Conservation (phyloP, 202 grass and related monocot genomes). For the Alloteropsis angusta region DNA sequence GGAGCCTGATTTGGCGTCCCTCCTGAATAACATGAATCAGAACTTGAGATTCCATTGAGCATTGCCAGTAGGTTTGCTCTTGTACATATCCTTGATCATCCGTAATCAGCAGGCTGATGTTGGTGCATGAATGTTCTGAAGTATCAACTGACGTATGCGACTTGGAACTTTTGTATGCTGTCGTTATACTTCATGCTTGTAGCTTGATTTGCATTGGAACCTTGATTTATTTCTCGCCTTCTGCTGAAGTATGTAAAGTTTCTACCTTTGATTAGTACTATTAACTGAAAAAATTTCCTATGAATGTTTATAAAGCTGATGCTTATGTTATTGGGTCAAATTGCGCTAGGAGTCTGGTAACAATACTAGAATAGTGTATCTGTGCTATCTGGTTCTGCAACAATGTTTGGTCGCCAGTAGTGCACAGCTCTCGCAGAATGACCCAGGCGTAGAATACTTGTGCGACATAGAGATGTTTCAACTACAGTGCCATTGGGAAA, state of each 20-base stretch:
- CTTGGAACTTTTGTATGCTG: background rate
- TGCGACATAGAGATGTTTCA: background rate
- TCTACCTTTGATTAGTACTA: background rate
- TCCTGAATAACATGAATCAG: background rate
- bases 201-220: background rate
- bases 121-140: constrained; percentile 6
- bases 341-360: background rate
- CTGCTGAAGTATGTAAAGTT: background rate
- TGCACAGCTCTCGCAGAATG: constrained; percentile 96
- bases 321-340: background rate
- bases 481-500: background rate
- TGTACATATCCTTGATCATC: constrained; percentile 10
- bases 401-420: background rate
- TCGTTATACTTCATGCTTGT: background rate
- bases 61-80: no score
- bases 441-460: constrained; percentile 84
- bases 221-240: background rate
- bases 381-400: background rate
- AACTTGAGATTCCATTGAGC: background rate
- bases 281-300: background rate
- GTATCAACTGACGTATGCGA: background rate
- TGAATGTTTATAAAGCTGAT: background rate
- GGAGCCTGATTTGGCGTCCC: background rate
- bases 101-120: background rate
- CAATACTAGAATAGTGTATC: background rate